Percentiles rank a stretch among this genome's conserved stretches.
These are phyloP conservation scores for Fagus crenata DNA, from an alignment of 306 rosid species.

Conservation along the genomic window DNA sequence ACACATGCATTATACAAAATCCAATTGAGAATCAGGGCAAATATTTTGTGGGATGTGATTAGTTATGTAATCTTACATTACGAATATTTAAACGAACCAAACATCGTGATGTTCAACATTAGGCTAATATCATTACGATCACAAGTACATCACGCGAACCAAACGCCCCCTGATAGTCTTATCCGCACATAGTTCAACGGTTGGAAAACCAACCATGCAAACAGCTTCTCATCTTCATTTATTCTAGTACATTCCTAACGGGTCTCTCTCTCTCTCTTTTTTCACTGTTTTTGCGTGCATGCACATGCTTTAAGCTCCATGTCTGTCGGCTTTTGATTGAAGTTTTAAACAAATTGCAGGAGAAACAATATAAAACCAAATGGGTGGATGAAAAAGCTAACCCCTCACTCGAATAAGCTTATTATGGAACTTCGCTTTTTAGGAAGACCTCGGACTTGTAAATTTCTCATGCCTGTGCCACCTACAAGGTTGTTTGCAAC, in stretches of 20 bases:
- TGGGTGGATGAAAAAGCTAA: slow-evolving; percentile 32
- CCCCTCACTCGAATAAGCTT: too few relatives aligned
- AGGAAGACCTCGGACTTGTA: slow-evolving; percentile 37
- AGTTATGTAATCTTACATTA: too few relatives aligned
- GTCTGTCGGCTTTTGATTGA: slow-evolving; percentile 21
- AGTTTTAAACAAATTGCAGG: slow-evolving; percentile 39
- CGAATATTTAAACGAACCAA: too few relatives aligned
- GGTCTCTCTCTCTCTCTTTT: slow-evolving; percentile 25
- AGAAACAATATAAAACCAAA: slow-evolving; percentile 33
- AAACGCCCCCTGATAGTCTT: too few relatives aligned
- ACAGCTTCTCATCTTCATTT: slow-evolving; percentile 35
- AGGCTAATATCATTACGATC: too few relatives aligned
- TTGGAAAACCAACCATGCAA: slow-evolving; percentile 42
- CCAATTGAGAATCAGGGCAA: too few relatives aligned
- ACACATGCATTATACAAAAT: too few relatives aligned
- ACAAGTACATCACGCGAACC: too few relatives aligned
- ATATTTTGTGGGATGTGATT: too few relatives aligned
- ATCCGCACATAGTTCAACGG: too few relatives aligned
- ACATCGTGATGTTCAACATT: too few relatives aligned
- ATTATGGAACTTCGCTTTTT: slow-evolving; percentile 9
- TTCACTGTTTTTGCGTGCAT: not conserved
- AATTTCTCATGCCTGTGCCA: slow-evolving; percentile 18
- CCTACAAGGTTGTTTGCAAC: slow-evolving; percentile 47
- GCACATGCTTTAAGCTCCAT: slow-evolving; percentile 11
- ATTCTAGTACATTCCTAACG: slow-evolving; percentile 36